These are phyloP conservation scores for Halophytophthora polymorphica DNA, from an alignment of 352 stramenopile genomes.

Conservation along the genomic window DNA sequence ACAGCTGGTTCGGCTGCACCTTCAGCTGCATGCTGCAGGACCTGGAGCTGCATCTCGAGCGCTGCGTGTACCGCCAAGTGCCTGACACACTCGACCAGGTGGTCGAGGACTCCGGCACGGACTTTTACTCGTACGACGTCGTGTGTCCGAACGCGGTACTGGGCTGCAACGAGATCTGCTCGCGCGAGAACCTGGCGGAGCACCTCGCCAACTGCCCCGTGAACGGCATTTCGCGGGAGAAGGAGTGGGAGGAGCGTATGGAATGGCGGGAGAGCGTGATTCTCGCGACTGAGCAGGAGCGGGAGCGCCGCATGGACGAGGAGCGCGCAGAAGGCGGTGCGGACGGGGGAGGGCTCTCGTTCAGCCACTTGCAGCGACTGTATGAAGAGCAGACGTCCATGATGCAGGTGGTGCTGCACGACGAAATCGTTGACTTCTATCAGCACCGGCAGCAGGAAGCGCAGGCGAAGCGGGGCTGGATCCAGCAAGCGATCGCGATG, in stretches of 20 bases:
- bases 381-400: conserved; percentile 79
- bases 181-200: conserved; percentile 58
- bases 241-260: conserved; percentile 74
- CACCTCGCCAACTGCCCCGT: conserved; percentile 67
- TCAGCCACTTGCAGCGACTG: conserved; percentile 65
- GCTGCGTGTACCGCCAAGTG: conserved; percentile 73
- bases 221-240: conserved; percentile 67
- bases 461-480: conserved; percentile 27
- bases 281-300: conserved; percentile 70
- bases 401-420: conserved; percentile 76
- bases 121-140: conserved; percentile 82
- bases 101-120: conserved; percentile 47
- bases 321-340: conserved; percentile 25
- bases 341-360: conserved; percentile 37
- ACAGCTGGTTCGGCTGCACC: conserved; percentile 85
- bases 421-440: conserved; percentile 71
- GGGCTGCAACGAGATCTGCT: conserved; percentile 77
- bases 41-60: conserved; percentile 60
- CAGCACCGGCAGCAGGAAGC: conserved; percentile 43
- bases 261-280: conserved; percentile 67
- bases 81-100: conserved; percentile 70
- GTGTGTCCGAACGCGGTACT: conserved; percentile 83
- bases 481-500: conserved; percentile 50
- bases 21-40: conserved; percentile 84
- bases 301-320: conserved; percentile 66